These are phyloP conservation scores for Farysia itapuensis DNA, from an alignment of 1,284 basidiomycete genomes.

Conservation along the genomic window DNA sequence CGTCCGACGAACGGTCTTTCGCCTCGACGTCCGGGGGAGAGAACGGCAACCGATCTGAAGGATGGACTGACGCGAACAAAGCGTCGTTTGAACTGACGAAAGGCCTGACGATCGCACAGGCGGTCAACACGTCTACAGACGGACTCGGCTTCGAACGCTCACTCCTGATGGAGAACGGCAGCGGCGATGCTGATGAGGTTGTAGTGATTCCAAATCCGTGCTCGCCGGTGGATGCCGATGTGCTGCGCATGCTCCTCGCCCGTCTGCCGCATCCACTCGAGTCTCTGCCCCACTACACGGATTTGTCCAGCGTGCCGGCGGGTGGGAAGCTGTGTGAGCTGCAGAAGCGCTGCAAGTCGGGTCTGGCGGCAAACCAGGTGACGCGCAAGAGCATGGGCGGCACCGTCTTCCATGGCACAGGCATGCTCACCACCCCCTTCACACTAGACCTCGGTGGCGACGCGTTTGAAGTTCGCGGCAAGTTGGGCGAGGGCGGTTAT, in stretches of 20 bases:
- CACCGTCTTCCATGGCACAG: conserved; percentile 26
- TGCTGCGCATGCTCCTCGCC: conserved; percentile 69
- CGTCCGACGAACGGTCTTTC: conserved; percentile 20
- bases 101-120: conserved; percentile 24
- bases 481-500: conserved; percentile 95
- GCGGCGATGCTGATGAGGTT: neutral
- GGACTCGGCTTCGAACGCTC: neutral
- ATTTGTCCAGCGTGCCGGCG: conserved; percentile 67
- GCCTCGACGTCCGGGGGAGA: conserved; percentile 20
- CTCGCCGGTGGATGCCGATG: conserved; percentile 76
- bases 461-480: conserved; percentile 66
- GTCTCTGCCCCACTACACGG: conserved; percentile 68
- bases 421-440: conserved; percentile 12
- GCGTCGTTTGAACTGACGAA: conserved; percentile 33
- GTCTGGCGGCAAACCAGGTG: conserved; percentile 29
- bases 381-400: conserved; percentile 55
- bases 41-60: conserved; percentile 18
- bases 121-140: neutral
- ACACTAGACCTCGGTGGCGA: conserved; percentile 12
- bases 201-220: conserved; percentile 75
- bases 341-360: conserved; percentile 62
- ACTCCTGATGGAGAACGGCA: conserved; percentile 12
- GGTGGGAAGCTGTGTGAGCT: conserved; percentile 68
- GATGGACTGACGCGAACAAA: conserved; percentile 26
- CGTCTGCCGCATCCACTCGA: conserved; percentile 67